phyloP scores from a whole-genome alignment of 1,139 yeast species.

The Schwanniomyces etchellsii region DNA sequence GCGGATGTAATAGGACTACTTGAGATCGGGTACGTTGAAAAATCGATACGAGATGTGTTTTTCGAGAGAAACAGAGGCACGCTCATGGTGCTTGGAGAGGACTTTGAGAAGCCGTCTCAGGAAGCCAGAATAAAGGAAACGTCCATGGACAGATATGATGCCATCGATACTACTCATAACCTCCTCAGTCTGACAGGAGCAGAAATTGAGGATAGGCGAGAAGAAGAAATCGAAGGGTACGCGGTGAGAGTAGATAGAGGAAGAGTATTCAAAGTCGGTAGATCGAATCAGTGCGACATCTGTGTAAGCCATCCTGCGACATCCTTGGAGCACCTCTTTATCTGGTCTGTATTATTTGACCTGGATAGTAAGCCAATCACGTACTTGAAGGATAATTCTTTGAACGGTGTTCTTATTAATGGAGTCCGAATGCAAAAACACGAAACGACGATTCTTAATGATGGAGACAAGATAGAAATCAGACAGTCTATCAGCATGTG shows the following conservation, averaged over 20 bases:
- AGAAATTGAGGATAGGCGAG: no score
- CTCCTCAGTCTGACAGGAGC: no score
- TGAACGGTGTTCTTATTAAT: constrained; percentile 50
- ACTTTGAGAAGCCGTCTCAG: no score
- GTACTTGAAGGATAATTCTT: constrained; percentile 50
- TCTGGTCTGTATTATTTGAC: constrained; percentile 52
- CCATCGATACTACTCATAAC: no score
- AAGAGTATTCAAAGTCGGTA: neutral
- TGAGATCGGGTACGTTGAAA: no score
- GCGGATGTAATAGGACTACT: no score
- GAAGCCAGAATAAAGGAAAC: no score
- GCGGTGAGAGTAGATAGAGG: neutral
- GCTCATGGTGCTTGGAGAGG: no score
- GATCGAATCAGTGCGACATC: constrained; percentile 6
- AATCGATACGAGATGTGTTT: no score
- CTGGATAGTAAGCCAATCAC: constrained; percentile 38
- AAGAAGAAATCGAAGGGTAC: neutral
- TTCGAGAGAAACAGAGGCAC: no score
- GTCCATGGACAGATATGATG: no score
- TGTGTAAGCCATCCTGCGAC: constrained; percentile 14
- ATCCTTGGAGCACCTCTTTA: constrained; percentile 38
- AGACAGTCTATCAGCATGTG: constrained; percentile 21
- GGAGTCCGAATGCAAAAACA: constrained; percentile 24
- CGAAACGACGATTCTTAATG: constrained; percentile 30
- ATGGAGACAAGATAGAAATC: constrained; percentile 40